Conservation (phyloP, 1,284 basidiomycete genomes). For the Neotropicomus parvogracilis region DNA sequence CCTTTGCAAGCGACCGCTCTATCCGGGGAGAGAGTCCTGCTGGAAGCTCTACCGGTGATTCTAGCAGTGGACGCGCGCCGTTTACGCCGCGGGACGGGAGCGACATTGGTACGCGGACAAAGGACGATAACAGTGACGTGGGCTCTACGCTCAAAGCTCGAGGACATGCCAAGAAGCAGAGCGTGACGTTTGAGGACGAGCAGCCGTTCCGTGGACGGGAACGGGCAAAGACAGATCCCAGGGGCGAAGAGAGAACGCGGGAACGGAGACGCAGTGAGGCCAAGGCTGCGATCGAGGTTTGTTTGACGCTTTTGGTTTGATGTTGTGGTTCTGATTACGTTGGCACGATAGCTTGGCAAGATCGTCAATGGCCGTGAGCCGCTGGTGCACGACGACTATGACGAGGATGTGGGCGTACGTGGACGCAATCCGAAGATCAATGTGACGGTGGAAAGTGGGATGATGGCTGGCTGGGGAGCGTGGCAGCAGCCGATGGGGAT, state of each 20-base stretch:
- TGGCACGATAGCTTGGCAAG: conserved; percentile 61
- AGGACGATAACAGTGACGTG: conserved; percentile 34
- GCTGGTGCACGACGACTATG: conserved; percentile 50
- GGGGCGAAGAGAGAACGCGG: conserved; percentile 50
- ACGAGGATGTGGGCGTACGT: conserved; percentile 38
- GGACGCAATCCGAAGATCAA: conserved; percentile 31
- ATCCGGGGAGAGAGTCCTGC: conserved; percentile 59
- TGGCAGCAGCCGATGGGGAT: conserved; percentile 34
- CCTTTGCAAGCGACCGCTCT: conserved; percentile 44
- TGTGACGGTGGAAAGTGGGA: conserved; percentile 44
- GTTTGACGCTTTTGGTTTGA: conserved; percentile 22
- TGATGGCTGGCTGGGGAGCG: conserved; percentile 23
- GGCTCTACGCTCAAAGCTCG: conserved; percentile 32
- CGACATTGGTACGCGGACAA: conserved; percentile 47
- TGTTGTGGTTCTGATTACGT: conserved; percentile 3
- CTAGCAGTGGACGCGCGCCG: conserved; percentile 66
- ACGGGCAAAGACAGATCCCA: conserved; percentile 33
- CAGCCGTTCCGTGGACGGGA: conserved; percentile 26
- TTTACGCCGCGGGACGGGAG: conserved; percentile 73
- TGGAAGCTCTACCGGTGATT: conserved; percentile 71
- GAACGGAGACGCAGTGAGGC: conserved; percentile 72
- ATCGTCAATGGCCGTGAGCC: conserved; percentile 73
- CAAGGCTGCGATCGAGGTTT: conserved; percentile 74
- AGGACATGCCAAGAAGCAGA: conserved; percentile 47
- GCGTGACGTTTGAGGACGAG: conserved; percentile 57